Conservation (phyloP, 805 yeast species). For the Priceomyces carsonii region DNA sequence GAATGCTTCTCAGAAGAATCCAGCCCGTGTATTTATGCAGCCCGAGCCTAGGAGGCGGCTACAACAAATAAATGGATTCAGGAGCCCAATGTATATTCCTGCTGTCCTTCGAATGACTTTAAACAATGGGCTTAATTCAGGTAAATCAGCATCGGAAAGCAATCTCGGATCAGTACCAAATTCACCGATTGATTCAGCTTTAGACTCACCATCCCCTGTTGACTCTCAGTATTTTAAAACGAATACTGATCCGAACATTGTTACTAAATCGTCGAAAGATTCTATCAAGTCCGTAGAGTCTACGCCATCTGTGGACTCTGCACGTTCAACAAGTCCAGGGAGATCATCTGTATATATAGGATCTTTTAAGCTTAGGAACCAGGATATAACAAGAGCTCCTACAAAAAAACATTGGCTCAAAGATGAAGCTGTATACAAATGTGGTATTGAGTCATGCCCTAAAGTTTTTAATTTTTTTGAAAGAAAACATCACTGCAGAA, state of each 20-base stretch:
- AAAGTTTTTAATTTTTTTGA: constrained; percentile 74
- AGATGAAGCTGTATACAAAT: constrained; percentile 62
- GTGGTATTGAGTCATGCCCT: constrained; percentile 59
- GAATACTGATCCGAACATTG: background rate
- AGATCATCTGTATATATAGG: constrained; percentile 7
- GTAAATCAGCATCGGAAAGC: background rate
- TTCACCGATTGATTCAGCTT: constrained; percentile 1
- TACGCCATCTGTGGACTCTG: constrained; percentile 27
- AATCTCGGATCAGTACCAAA: background rate
- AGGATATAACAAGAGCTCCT: constrained; percentile 41
- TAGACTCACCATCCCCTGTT: background rate
- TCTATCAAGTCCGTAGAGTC: constrained; percentile 36
- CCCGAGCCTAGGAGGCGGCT: constrained; percentile 33
- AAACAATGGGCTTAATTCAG: constrained; percentile 3
- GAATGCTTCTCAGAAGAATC: constrained; percentile 1
- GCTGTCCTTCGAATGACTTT: constrained; percentile 68
- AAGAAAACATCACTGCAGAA: constrained; percentile 80
- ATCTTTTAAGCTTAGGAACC: constrained; percentile 20
- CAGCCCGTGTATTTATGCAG: constrained; percentile 4
- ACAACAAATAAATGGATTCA: constrained; percentile 75
- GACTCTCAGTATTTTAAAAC: constrained; percentile 6
- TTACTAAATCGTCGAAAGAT: constrained; percentile 6
- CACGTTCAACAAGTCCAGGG: constrained; percentile 11
- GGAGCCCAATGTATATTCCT: constrained; percentile 86
- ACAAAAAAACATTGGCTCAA: constrained; percentile 72